Base-by-base conservation (phyloP, 768 basidiomycete genomes). In the Myochromella boudieri region DNA sequence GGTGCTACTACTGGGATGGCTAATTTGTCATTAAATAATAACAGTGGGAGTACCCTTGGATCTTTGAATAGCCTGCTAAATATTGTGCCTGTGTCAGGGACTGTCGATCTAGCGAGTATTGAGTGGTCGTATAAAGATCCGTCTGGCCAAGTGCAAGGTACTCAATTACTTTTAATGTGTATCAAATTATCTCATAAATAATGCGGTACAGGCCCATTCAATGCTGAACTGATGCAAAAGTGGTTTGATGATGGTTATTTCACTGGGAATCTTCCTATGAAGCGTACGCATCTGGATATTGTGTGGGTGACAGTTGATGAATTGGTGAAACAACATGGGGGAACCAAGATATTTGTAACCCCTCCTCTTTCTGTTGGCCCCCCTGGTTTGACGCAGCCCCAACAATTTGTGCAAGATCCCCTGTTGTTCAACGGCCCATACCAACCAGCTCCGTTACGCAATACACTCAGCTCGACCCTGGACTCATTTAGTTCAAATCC, bases 111-210 rank as follows among this genome's bases (percentile, higher is more conserved):
- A 25, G 73, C 77, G 22, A 75, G 66, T 52, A 66, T 94, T 17
- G 83, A 91, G 61, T 97, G 94, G 94, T 87, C 84, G 18, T 97
- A 97, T 65, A 80, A 92, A 40, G 94, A 97, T 61, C 93, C 92
- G 15, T 81, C 87, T 55, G 92, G 94, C n/a, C 81, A 87, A 49
- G 71, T 95, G 32, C 94, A 97, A 81, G 94, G 93, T 91, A 57
- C 54, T 55, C 28, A 17, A 37, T 22, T 6, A 24, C 46, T 31
- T 41, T 43, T 17, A 11, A 18, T 38, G 10, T 28, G 15, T 43
- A 31, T n/a, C 15, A 44, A 31, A 11, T 33, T 39, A 34, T 53
- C 9, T 51, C 38, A 46, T 40, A 33, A 28, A 31, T 26, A 44
- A 49, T 22, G 9, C 31, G 28, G 32, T 56, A 15, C 52, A 95